These are phyloP conservation scores for Alternaria hordeiaustralica DNA, from an alignment of 2,329 filamentous ascomycete genomes.

Conservation along the genomic window DNA sequence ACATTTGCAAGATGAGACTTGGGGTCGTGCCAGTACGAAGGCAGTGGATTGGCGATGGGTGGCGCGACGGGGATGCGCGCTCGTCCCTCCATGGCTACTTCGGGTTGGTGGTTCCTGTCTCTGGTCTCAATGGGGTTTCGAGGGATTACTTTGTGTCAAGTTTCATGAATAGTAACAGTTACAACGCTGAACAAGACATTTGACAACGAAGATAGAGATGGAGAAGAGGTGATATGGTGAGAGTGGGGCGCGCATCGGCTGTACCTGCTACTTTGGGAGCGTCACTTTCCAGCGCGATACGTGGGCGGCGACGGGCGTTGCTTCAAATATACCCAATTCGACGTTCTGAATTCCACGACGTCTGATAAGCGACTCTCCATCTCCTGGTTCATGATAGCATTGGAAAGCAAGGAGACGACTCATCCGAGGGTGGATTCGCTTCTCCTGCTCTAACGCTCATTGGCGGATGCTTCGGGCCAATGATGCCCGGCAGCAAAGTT, in stretches of 20 bases:
- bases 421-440: not conserved
- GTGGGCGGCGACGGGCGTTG: not conserved
- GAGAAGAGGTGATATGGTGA: not conserved
- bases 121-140: not conserved
- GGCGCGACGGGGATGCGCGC: constrained; percentile 38
- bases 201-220: too few species aligned
- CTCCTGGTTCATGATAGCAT: not conserved
- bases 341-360: not conserved
- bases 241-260: constrained; percentile 8
- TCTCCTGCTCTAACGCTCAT: constrained; percentile 12
- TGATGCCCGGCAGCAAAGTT: not conserved
- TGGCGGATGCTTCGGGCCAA: constrained; percentile 30
- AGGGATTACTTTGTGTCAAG: rapidly evolving
- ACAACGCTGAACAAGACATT: not conserved
- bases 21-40: constrained; percentile 53
- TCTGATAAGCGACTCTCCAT: not conserved
- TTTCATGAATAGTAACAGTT: too few species aligned
- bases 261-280: constrained; percentile 12
- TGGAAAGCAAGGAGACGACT: not conserved
- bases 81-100: constrained; percentile 35
- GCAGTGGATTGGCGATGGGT: constrained; percentile 43
- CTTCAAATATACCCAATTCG: rapidly evolving
- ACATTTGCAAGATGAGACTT: constrained; percentile 46
- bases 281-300: not conserved
- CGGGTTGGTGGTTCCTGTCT: not conserved